Evolutionary conservation across 768 basidiomycete species (phyloP), one percentile per base, ranked within the genome.

Genomic region (Rickenella mellea): DNA sequence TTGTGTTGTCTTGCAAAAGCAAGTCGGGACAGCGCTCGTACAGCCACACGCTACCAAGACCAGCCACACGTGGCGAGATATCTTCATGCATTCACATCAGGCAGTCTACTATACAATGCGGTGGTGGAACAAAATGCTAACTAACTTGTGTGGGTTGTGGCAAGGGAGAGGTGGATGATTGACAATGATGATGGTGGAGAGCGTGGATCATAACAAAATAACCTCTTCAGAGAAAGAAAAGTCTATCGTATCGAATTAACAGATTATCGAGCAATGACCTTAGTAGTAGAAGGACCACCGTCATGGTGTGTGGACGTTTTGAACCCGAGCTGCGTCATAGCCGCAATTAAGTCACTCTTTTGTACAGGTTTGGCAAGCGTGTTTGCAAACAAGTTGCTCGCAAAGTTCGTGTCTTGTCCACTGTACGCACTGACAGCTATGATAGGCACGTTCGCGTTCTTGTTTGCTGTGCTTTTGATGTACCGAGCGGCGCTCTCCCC

Each of bases 401-500:
- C 70, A 43, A 80, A 80, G 46, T 64, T 71, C 25, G 73, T 67
- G 46, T 89, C 85, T 14, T 67, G 68, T 8, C 79, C 77, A 49
- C 86, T 82, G 58, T 91, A 91, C 25, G 88, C 89, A 56, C 87
- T 93, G 39, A 94, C 80, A 41, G 89, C 85, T 46, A 94, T 79
- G 40, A 93, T 97, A 0, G 94, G 94, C 9, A 91, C 93, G 51
- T 75, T 81, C 39, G 84, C 80, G 54, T 98, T 98, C 67, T 83
- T 93, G 69, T 89, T 91, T 59, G 88, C 90, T 14, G 93, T 97
- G 51, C 83, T 91, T 68, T 91, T 91, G 69, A 99, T 94, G 64
- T 96, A 97, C 42, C 91, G 75, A 9, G 96, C 93, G 26, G 96
- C 96, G 51, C 87, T 83, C 63, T 98, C 94, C 27, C 94, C 96